Evolutionary conservation across 495 filamentous ascomycete genomes (phyloP), one percentile per base, ranked within the genome.

Genomic region (Xylaria castorea): DNA sequence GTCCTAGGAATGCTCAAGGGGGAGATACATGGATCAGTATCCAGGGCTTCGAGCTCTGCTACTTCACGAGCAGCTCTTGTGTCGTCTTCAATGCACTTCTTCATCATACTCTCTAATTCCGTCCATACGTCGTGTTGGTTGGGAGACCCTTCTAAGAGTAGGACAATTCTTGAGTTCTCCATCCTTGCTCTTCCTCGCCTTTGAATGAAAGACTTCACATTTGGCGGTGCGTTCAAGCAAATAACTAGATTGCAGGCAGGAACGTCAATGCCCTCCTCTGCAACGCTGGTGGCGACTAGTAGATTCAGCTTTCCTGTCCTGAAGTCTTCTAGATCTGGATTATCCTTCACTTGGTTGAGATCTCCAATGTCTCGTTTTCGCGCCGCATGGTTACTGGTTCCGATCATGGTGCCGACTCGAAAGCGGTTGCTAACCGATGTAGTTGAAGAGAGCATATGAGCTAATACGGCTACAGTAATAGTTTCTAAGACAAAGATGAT

Each of bases 201-300:
- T 78, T 99, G 95, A 22, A 99, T 89, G 79, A 95, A 97, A 0
- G 93, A 92, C 75, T 95, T 95, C 38, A 97, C 81, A 68, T 92
- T 95, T 7, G 83, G 79, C 5, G 93, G 94, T 50, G 86, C 82
- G 71, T 97, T 89, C 76, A 93, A 97, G 76, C 94, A 96, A n/a
- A 97, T 85, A 16, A 98, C 94, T 42, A 94, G 77, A 75, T 95
- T 92, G 79, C 95, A 98, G 8, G 91, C 90, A 11, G 91, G 91
- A 3, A 98, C 87, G 79, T 98, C 95, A 50, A 99, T 92, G 0
- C 95, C 96, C 81, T 99, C 96, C 80, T 98, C 95, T 0, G 97
- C 83, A 0, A 95, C 95, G 75, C 89, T 92, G 0, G 95, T 98
- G 0, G 93, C 88, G 8, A 99, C 82, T 12, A 99, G 85, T 1